Evolutionary conservation across 1,284 basidiomycete species (phyloP), one percentile per base, ranked within the genome.

Genomic region (Trichosporon asahii): DNA sequence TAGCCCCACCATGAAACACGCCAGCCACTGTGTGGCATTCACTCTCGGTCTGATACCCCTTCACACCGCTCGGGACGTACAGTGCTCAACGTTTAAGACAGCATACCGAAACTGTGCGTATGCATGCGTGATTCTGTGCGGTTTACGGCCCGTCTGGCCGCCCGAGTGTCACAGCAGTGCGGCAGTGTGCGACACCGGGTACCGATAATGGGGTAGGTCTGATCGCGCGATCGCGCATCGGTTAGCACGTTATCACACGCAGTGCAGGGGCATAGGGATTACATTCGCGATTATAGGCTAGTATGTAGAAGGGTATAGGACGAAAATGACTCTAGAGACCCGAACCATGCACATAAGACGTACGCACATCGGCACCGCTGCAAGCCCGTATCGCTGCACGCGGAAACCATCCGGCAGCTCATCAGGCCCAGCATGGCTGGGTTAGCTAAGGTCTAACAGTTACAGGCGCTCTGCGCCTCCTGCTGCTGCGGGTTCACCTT

Each of bases 401-500:
- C 27, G 11, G 60, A 9, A 14, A 2, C 60, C 27, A 25, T 25
- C 14, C 27, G 31, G 15, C 8, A 25, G 33, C 33, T 14, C 60
- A n/a, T 33, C 60, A 66, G 31, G 65, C 57, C 65, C 33, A 35
- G 33, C 33, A 60, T 18, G 23, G 25, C 40, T 9, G 15, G 25
- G 37, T 4, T 0, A 18, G n/a, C 12, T 64, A n/a, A n/a, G n/a
- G n/a, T n/a, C n/a, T n/a, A 73, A 65, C 72, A 73, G 14, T 68
- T 73, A 61, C 72, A 73, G 14, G 72, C 72, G 55, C 72, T 67
- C 15, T 49, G 66, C n/a, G 70, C 63, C 44, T 67, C 67, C 9
- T 49, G 63, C 12, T 66, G 25, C 67, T 70, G 64, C 18, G 65
- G 49, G 18, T 76, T 70, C 18, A 82, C 80, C 69, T 76, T 78